Evolutionary conservation across 2,329 filamentous ascomycete genomes (phyloP), one percentile per base, ranked within the genome.

Genomic region (Samsoniella hepiali): DNA sequence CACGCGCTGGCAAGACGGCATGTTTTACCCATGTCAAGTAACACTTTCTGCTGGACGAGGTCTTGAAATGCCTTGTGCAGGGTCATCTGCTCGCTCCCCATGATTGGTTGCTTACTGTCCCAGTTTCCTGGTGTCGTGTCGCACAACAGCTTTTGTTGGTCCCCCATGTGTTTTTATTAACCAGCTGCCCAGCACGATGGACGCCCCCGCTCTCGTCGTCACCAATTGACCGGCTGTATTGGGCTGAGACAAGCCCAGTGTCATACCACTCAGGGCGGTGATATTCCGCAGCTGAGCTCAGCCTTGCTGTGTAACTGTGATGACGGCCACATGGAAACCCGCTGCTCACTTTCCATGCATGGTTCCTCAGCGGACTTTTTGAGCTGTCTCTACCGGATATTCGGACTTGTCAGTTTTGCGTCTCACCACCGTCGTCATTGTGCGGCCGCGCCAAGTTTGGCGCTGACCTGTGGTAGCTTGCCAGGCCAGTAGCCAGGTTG

Each of bases 71-170:
- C 45, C 27, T 11, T 49, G 22, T 27, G 13, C 22, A 15, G 22
- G 22, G 22, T 22, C 22, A 22, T 22, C 13, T 11, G 29, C 10
- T 3, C 27, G 45, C 45, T 31, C 32, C 50, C 32, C 50, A 34
- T 34, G 8, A 53, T 53, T 36, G 50, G 32, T 15, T 11, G 31
- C 38, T 32, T 9, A 1, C 22, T 29, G n/a, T 51, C 34, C 57
- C 45, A 34, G 34, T 15, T 31, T 42, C 45, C 45, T 36, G 57
- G 57, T 59, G 15, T 31, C 45, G 45, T 10, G 57, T 50, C 27
- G 45, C 34, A 51, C 45, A 31, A 45, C 45, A 40, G 27, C 45
- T n/a, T 17, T n/a, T 59, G 57, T 59, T 51, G 57, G 57, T 47
- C 6, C 3, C 34, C 22, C 22, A 6, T 50, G 32, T 6, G 11